These are phyloP conservation scores for Didymosphaeria variabile DNA, from an alignment of 2,329 filamentous ascomycete species.

Conservation along the genomic window DNA sequence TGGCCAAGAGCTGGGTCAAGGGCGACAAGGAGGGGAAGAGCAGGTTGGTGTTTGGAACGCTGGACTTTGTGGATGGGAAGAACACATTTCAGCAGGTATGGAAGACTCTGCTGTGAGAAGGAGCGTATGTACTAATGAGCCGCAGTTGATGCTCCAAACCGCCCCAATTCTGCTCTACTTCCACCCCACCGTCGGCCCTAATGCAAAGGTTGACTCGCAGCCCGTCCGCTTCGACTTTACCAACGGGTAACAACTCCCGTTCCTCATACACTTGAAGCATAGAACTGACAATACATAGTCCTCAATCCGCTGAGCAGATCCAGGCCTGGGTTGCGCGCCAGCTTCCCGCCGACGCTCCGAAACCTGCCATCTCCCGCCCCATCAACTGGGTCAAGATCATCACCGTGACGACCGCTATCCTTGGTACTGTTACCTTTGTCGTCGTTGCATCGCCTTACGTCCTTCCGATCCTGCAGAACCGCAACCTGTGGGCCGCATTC, in stretches of 20 bases:
- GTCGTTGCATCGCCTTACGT: conserved; percentile 80
- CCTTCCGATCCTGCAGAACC: conserved; percentile 82
- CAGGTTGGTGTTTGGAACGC: conserved; percentile 78
- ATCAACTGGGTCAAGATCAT: conserved; percentile 85
- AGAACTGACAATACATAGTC: conserved; percentile 57
- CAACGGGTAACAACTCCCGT: conserved; percentile 67
- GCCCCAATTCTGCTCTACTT: conserved; percentile 90
- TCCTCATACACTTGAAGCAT: conserved; percentile 16
- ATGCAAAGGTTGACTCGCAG: conserved; percentile 73
- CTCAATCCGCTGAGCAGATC: conserved; percentile 78
- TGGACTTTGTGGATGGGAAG: conserved; percentile 89
- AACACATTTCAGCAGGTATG: conserved; percentile 85
- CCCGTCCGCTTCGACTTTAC: conserved; percentile 87
- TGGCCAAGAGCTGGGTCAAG: conserved; percentile 86
- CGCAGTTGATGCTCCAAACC: conserved; percentile 90
- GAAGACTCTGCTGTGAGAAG: neutral
- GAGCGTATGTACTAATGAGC: conserved; percentile 25
- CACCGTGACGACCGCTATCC: conserved; percentile 70
- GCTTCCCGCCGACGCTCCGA: conserved; percentile 72
- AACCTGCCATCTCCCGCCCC: conserved; percentile 81
- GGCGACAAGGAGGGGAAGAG: conserved; percentile 80
- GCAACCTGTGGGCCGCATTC: conserved; percentile 91
- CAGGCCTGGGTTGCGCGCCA: conserved; percentile 82
- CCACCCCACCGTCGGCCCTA: conserved; percentile 81
- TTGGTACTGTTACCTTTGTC: conserved; percentile 74